Evolutionary conservation across 208 protist genomes (phyloP).

Genomic region (Phytomonas francai): DNA sequence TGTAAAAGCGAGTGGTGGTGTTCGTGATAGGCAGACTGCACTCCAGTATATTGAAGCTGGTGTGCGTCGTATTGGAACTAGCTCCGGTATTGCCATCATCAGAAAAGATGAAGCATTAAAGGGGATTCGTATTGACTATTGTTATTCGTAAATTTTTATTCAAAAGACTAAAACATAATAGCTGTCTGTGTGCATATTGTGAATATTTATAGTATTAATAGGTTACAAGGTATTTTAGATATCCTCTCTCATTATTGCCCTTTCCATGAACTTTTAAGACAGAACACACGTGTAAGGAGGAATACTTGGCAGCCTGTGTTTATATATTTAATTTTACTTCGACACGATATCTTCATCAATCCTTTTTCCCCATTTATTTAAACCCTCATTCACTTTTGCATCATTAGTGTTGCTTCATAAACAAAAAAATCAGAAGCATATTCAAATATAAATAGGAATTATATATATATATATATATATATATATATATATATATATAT

Average conservation of each 20-base stretch:
- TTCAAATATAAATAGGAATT: not conserved
- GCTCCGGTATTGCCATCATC: constrained; percentile 72
- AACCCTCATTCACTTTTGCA: constrained; percentile 12
- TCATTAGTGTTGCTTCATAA: not conserved
- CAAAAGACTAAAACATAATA: not conserved
- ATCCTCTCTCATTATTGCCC: not conserved
- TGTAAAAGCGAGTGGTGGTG: constrained; percentile 90
- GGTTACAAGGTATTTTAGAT: too few species aligned
- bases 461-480: constrained; percentile 4
- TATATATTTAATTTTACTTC: not conserved
- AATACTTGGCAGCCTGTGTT: not conserved
- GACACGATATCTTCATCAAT: not conserved
- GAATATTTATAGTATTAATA: not conserved
- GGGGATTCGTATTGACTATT: not conserved
- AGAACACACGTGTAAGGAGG: not conserved
- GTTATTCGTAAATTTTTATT: not conserved
- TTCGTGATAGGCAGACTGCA: constrained; percentile 66
- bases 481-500: not conserved
- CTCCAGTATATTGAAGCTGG: constrained; percentile 78
- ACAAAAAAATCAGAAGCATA: not conserved
- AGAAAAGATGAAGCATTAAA: not conserved
- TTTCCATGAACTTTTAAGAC: not conserved
- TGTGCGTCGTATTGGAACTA: constrained; percentile 89
- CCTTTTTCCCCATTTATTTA: not conserved
- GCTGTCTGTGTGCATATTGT: not conserved